phyloP scores from a whole-genome alignment of 768 basidiomycete genomes.

The Ephemerocybe angulata region DNA sequence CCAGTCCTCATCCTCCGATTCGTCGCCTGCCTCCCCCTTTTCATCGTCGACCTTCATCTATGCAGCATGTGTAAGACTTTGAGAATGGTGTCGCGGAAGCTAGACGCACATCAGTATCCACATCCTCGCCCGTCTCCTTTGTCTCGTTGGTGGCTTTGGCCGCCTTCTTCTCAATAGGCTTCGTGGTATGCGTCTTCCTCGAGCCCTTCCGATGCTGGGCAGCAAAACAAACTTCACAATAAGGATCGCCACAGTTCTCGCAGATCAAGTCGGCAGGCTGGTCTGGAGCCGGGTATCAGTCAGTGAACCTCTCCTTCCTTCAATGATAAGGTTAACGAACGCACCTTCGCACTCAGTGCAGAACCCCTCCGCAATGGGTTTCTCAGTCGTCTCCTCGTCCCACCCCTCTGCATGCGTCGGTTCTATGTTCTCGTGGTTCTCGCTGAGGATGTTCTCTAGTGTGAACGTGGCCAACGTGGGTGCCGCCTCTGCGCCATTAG shows the following conservation, averaged over 20 bases:
- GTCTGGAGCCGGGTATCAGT: conserved; percentile 60
- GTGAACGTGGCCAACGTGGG: conserved; percentile 41
- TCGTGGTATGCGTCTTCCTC: conserved; percentile 56
- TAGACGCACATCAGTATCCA: conserved; percentile 23
- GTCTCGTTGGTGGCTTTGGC: background rate
- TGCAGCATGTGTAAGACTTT: background rate
- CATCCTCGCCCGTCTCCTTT: conserved; percentile 23
- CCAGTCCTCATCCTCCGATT: conserved; percentile 35
- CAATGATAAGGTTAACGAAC: conserved; percentile 8
- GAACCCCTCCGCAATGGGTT: conserved; percentile 54
- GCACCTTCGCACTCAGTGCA: conserved; percentile 87
- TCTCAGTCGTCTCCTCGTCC: conserved; percentile 60
- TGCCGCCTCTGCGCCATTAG: background rate
- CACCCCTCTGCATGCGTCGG: conserved; percentile 53
- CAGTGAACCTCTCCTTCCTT: too few relatives aligned
- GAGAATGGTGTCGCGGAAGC: background rate
- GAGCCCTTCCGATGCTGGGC: conserved; percentile 82
- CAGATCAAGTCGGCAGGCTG: conserved; percentile 78
- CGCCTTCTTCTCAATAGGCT: conserved; percentile 37
- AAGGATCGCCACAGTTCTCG: conserved; percentile 66
- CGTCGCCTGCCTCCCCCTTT: conserved; percentile 16
- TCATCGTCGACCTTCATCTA: conserved; percentile 48
- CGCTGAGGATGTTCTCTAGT: conserved; percentile 65
- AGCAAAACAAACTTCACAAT: conserved; percentile 84
- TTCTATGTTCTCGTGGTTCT: conserved; percentile 60